Evolutionary conservation across 345 rosid genomes (phyloP).

Genomic region (Sisymbrium irio): DNA sequence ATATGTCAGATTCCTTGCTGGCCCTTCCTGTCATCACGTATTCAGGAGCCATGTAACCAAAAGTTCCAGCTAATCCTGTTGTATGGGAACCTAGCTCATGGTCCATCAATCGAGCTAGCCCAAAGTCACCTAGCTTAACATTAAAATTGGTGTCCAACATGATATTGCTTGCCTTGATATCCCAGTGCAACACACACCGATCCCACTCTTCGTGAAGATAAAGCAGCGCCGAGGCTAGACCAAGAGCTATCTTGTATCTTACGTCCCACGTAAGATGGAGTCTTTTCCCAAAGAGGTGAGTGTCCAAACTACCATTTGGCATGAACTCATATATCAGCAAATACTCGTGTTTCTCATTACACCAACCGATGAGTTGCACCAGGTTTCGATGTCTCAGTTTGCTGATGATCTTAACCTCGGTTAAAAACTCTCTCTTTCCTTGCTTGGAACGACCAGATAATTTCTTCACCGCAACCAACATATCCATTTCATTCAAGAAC

Average conservation of each 20-base stretch:
- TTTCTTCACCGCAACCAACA: neutral
- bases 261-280: neutral
- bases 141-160: neutral
- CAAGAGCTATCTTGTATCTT: neutral
- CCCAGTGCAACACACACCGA: neutral
- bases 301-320: neutral
- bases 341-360: neutral
- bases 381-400: neutral
- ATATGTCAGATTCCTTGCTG: neutral
- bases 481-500: neutral
- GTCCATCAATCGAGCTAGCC: neutral
- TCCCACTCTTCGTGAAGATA: neutral
- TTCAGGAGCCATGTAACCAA: neutral
- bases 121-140: neutral
- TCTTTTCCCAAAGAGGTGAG: neutral
- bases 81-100: neutral
- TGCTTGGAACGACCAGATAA: neutral
- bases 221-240: neutral
- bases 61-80: neutral
- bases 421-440: neutral
- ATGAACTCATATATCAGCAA: neutral
- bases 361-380: neutral
- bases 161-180: neutral
- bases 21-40: neutral
- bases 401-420: too few relatives aligned